These are phyloP conservation scores for Quercus suber DNA, from an alignment of 306 rosid species.

Conservation along the genomic window DNA sequence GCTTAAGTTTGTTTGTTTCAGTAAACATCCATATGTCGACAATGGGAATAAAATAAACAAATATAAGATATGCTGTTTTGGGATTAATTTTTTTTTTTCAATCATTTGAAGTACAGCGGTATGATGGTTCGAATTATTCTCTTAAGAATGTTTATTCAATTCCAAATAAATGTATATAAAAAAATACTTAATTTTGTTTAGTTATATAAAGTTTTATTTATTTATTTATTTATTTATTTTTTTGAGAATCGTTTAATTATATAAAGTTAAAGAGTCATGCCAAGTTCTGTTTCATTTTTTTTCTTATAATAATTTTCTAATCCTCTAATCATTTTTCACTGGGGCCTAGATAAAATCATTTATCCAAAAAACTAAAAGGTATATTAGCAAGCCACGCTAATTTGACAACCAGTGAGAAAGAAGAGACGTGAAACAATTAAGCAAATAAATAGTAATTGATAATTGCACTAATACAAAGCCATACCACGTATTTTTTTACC, in stretches of 20 bases:
- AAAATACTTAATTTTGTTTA: not conserved
- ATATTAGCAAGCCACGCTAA: conserved; percentile 8
- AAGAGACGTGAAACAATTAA: not conserved
- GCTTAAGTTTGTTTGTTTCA: not conserved
- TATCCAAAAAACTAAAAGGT: conserved; percentile 11
- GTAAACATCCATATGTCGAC: not conserved
- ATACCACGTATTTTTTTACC: not conserved
- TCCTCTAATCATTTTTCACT: conserved; percentile 13
- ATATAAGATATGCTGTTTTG: conserved; percentile 1
- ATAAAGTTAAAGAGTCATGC: not conserved
- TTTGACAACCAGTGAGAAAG: not conserved
- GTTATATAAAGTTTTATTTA: not conserved
- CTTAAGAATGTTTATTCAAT: not conserved
- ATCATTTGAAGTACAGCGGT: conserved; percentile 1
- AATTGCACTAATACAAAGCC: not conserved
- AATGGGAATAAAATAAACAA: not conserved
- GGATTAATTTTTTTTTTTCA: not conserved
- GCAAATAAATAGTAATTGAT: no score
- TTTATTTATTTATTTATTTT: no score
- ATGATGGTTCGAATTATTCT: not conserved
- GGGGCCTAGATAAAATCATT: not conserved
- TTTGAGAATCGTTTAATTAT: no score
- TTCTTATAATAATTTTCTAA: not conserved
- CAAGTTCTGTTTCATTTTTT: not conserved
- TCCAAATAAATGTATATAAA: not conserved